Percentiles rank a stretch among this genome's conserved stretches.
phyloP scores from a whole-genome alignment of 306 rosid genomes.

The Rosa chinensis region DNA sequence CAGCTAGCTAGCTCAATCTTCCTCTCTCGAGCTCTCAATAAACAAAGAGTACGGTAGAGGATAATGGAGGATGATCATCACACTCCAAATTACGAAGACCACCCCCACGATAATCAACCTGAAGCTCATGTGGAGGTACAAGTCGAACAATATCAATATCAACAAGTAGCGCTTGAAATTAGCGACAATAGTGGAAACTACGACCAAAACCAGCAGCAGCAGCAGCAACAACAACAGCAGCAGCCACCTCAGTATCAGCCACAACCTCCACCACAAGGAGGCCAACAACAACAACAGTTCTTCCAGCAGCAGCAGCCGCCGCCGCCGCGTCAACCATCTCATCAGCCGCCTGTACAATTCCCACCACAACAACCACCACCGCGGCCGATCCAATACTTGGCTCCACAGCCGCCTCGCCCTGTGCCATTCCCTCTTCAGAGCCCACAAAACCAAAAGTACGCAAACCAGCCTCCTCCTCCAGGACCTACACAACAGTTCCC shows the following conservation, averaged over 20 bases:
- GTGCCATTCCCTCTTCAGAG: neutral
- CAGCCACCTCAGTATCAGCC: constrained; percentile 13
- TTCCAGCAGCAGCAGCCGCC: neutral
- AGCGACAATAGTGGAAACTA: neutral
- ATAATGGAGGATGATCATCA: neutral
- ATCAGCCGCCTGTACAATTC: neutral
- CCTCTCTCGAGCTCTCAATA: neutral
- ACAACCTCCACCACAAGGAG: neutral
- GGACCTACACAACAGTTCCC: neutral
- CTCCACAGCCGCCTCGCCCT: constrained; percentile 14
- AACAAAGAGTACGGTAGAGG: neutral
- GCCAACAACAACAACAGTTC: neutral
- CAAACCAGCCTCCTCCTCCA: neutral
- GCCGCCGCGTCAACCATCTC: neutral
- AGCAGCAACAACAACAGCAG: neutral
- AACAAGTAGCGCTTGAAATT: neutral
- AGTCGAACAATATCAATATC: neutral
- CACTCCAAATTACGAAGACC: neutral
- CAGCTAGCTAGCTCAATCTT: neutral
- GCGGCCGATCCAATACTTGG: constrained; percentile 1
- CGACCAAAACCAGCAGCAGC: constrained; percentile 9
- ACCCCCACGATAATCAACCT: neutral
- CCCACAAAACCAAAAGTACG: constrained; percentile 6
- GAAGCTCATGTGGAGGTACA: neutral
- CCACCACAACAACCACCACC: constrained; percentile 13